These are phyloP conservation scores for Leccinum longicurvipes DNA, from an alignment of 768 basidiomycete genomes.

Conservation along the genomic window DNA sequence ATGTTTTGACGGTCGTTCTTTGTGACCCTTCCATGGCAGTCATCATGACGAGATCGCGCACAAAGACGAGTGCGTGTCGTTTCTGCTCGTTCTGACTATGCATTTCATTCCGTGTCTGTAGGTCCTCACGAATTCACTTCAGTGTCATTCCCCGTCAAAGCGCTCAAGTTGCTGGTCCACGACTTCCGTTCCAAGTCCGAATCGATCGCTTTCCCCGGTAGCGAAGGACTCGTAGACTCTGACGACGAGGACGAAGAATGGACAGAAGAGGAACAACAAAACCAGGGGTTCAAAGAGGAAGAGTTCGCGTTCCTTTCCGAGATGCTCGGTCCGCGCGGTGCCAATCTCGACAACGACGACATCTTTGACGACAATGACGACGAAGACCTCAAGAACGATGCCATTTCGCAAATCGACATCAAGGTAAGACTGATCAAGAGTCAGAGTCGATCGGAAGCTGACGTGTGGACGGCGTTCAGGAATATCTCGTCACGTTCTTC, in stretches of 20 bases:
- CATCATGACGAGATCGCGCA: constrained; percentile 94
- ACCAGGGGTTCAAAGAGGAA: constrained; percentile 61
- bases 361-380: constrained; percentile 73
- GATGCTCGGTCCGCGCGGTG: constrained; percentile 69
- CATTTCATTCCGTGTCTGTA: constrained; percentile 32
- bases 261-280: constrained; percentile 78
- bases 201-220: constrained; percentile 59
- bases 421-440: constrained; percentile 37
- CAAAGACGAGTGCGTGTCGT: constrained; percentile 68
- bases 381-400: constrained; percentile 85
- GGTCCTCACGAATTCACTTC: constrained; percentile 84
- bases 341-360: constrained; percentile 75
- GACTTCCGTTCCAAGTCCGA: constrained; percentile 83
- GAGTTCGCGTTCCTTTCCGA: constrained; percentile 84
- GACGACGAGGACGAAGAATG: constrained; percentile 95
- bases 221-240: constrained; percentile 58
- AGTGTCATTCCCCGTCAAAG: constrained; percentile 89
- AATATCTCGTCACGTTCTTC: constrained; percentile 68
- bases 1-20: constrained; percentile 14
- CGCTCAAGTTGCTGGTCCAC: constrained; percentile 81
- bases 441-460: too few relatives aligned
- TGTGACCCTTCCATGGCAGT: constrained; percentile 47
- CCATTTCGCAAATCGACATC: constrained; percentile 85
- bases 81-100: constrained; percentile 10
- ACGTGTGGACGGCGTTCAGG: constrained; percentile 37